Evolutionary conservation across 1,284 basidiomycete genomes (phyloP).

Genomic region (Sanghuangporus weigelae): DNA sequence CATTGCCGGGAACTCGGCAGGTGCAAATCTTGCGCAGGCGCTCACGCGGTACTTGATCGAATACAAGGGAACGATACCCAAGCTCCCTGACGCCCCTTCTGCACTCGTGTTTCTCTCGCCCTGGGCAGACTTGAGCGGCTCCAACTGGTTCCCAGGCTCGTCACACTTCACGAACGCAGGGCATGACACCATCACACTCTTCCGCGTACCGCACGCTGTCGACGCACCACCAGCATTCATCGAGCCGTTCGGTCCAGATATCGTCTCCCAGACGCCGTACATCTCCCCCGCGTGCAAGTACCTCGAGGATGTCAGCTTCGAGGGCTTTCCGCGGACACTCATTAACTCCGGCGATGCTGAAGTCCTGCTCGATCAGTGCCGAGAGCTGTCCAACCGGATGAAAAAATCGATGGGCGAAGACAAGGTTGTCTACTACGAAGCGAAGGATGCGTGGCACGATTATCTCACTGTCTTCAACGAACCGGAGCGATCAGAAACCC

Average conservation of each 20-base stretch:
- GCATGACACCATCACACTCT: slow-evolving; percentile 37
- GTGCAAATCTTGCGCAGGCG: slow-evolving; percentile 45
- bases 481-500: slow-evolving; percentile 40
- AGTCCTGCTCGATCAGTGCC: slow-evolving; percentile 44
- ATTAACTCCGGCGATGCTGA: slow-evolving; percentile 50
- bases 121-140: slow-evolving; percentile 46
- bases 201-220: slow-evolving; percentile 9
- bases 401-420: slow-evolving; percentile 17
- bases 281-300: slow-evolving; percentile 50
- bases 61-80: slow-evolving; percentile 24
- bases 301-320: slow-evolving; percentile 36
- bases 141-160: slow-evolving; percentile 29
- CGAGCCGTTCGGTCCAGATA: slow-evolving; percentile 36
- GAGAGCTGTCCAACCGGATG: slow-evolving; percentile 39
- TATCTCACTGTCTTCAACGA: slow-evolving; percentile 42
- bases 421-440: slow-evolving; percentile 18
- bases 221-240: slow-evolving; percentile 26
- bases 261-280: slow-evolving; percentile 41
- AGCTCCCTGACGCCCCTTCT: slow-evolving; percentile 39
- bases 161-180: slow-evolving; percentile 25
- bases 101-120: slow-evolving; percentile 52
- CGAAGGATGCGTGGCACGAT: slow-evolving; percentile 22
- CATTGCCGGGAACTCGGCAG: slow-evolving; percentile 50
- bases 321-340: slow-evolving; percentile 49
- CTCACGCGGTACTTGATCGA: slow-evolving; percentile 28